phyloP scores from a whole-genome alignment of 495 filamentous ascomycete genomes.

The Massariosphaeria phaeospora region DNA sequence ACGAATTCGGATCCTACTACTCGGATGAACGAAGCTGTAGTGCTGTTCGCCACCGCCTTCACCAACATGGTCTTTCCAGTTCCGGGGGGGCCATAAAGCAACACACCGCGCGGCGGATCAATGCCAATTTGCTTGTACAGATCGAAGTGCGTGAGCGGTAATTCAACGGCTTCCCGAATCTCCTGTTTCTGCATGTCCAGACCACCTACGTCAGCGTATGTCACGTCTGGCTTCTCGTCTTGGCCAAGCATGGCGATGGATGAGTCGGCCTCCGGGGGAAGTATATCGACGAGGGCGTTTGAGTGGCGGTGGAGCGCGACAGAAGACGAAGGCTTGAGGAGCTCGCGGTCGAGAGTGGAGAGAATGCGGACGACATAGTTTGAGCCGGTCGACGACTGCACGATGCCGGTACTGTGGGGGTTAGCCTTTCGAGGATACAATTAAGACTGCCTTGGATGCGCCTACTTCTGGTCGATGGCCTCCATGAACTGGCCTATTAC shows the following conservation, averaged over 20 bases:
- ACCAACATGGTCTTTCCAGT: constrained; percentile 99
- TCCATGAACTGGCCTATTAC: constrained; percentile 99
- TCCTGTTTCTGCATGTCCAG: constrained; percentile 99
- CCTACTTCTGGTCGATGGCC: constrained; percentile 97
- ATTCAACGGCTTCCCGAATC: constrained; percentile 93
- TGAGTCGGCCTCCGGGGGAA: constrained; percentile 94
- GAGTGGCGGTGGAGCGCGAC: constrained; percentile 97
- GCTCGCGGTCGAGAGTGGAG: constrained; percentile 95
- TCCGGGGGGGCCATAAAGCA: constrained; percentile 92
- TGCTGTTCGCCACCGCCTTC: constrained; percentile 96
- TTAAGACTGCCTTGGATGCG: background rate
- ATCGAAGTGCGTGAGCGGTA: constrained; percentile 94
- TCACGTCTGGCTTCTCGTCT: constrained; percentile 97
- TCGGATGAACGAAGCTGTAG: constrained; percentile 96
- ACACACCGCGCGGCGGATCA: constrained; percentile 91
- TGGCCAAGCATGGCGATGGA: constrained; percentile 97
- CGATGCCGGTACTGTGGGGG: constrained; percentile 78
- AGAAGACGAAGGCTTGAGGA: constrained; percentile 93
- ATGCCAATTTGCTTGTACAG: constrained; percentile 98
- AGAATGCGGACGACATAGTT: constrained; percentile 99
- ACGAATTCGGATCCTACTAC: constrained; percentile 98
- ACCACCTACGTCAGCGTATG: constrained; percentile 95
- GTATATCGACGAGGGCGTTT: constrained; percentile 95
- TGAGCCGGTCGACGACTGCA: constrained; percentile 94
- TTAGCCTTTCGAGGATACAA: constrained; percentile 14